Evolutionary conservation across 1,284 basidiomycete species (phyloP), one percentile per base, ranked within the genome.

Genomic region (Tylopilus sp.): DNA sequence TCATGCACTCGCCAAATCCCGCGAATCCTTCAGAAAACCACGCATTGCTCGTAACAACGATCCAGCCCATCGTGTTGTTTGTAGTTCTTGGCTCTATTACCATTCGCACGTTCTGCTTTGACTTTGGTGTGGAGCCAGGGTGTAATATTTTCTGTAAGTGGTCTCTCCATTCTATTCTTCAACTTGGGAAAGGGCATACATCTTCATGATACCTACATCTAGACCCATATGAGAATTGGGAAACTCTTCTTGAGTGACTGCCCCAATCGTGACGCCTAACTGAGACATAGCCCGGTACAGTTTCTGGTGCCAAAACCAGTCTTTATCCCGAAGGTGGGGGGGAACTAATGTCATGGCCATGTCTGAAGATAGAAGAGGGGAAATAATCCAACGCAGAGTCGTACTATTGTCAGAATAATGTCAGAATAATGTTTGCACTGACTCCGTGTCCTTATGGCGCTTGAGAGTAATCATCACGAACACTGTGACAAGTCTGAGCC

Each of bases 111-210:
- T 80, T 19, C 24, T 24, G 24, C n/a, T 47, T 49, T 44, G 26
- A 52, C 54, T 24, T 54, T 47, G 4, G 6, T 52, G 16, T 18
- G 54, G 39, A 18, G 24, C n/a, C 24, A 44, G 53, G 38, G 44
- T 49, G 51, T 62, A 58, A 60, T 63, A 7, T 16, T 47, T 53
- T 70, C 36, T 18, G 24, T 32, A 93, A 92, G 96, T 79, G 95
- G 95, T 47, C 83, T 97, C 8, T 96, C 95, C 6, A 96, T 97
- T 67, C 93, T 94, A 2, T 94, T 94, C 84, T 95, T 96, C 82
- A 91, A 86, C 39, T 82, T 93, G 39, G 88, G 93, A 19, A 86
- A 88, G 58, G 88, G 85, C 24, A 86, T 95, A 1, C 88, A 87
- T 69, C 87, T 88, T 33, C 87, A 89, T 65, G 88, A 89, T 2